Evolutionary conservation across 2,329 filamentous ascomycete species (phyloP), one percentile per base, ranked within the genome.

Genomic region (Bisporella sp.): DNA sequence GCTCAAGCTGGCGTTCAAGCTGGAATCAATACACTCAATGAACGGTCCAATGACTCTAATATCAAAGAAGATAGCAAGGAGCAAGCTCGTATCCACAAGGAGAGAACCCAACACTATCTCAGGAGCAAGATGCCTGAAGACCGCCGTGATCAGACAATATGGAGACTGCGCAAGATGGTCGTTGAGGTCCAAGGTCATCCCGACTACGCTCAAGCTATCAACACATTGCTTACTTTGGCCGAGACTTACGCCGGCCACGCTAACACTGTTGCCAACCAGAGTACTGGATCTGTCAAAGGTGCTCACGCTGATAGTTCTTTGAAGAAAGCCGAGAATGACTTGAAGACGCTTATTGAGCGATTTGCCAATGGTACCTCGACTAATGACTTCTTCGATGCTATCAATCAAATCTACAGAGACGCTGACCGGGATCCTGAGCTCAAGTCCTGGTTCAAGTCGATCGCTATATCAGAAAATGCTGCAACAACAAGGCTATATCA

Each of bases 81-180:
- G 46, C 71, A 61, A 75, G 67, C 69, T 52, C 69, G 73, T 52
- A 69, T 78, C 53, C 77, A 73, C n/a, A 73, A 74, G 63, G 70
- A 79, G 41, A 61, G 61, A 51, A 75, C 85, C 30, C 82, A 78
- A 64, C 81, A 87, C 59, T 97, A 97, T 67, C 73, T 96, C 49
- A 77, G 81, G 60, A 79, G 84, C 63, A 99, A 97, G 77, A 78
- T 99, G 70, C 91, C 93, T 1, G 74, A 92, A 69, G 91, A 97
- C 68, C 89, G 93, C 53, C 89, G 91, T 54, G 90, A 97, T 6
- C 90, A 96, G 74, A 85, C 84, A 50, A 84, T 96, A 62, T 96
- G 84, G 79, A 87, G 93, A 37, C 72, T 99, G 59, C 99, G 92
- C 82, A 97, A 97, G 81, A 95, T 97, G 87, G 74, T 99, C 39